Evolutionary conservation across 2,329 filamentous ascomycete species (phyloP).

Genomic region (Davidsoniella eucalypti): DNA sequence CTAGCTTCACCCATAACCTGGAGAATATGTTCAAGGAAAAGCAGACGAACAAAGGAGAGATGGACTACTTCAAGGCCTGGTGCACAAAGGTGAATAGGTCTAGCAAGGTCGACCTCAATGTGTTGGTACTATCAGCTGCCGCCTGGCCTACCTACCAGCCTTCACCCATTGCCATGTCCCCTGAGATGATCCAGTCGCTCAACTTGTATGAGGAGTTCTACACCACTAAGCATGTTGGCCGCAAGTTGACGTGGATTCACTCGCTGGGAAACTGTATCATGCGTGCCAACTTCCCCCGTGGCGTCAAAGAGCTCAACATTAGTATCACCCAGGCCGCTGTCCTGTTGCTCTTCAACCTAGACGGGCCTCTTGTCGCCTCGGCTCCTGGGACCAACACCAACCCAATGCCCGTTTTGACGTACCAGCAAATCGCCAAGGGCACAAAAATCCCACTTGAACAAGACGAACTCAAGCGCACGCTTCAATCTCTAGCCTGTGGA

Average conservation of each 20-base stretch:
- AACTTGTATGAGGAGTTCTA: conserved; percentile 75
- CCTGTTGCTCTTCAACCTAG: conserved; percentile 72
- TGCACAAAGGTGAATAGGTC: conserved; percentile 32
- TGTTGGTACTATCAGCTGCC: conserved; percentile 78
- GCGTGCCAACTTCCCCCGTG: conserved; percentile 62
- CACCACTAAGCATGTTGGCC: conserved; percentile 73
- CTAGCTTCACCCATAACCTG: conserved; percentile 87
- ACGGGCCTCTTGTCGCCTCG: conserved; percentile 22
- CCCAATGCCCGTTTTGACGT: conserved; percentile 33
- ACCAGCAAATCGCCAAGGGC: conserved; percentile 55
- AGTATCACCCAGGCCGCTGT: conserved; percentile 87
- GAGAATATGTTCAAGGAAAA: conserved; percentile 99
- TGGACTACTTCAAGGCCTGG: conserved; percentile 59
- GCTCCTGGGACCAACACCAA: too few species aligned
- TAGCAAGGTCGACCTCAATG: conserved; percentile 36
- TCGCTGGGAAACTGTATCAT: conserved; percentile 81
- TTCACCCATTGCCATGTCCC: conserved; percentile 52
- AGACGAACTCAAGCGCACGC: conserved; percentile 67
- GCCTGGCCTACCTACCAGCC: conserved; percentile 91
- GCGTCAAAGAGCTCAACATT: conserved; percentile 74
- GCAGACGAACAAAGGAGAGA: conserved; percentile 81
- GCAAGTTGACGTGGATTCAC: conserved; percentile 83
- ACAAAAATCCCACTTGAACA: conserved; percentile 51
- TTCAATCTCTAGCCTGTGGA: conserved; percentile 88
- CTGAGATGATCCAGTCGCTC: conserved; percentile 58